Base-by-base conservation (phyloP, 202 grass and related monocot species). In the Saccharum hybrid region DNA sequence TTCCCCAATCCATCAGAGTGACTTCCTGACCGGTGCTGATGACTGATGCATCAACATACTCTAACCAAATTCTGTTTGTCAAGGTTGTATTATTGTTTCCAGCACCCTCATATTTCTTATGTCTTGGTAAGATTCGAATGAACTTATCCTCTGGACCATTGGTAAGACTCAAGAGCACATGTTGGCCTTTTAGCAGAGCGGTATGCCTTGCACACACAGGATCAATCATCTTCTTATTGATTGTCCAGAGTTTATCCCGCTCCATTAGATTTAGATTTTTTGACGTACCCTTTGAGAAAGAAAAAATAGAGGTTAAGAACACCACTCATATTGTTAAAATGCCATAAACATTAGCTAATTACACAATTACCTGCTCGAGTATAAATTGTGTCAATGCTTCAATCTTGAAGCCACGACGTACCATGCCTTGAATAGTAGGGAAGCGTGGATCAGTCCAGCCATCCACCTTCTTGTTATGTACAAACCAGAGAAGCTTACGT, bases 191-290 rank as follows among this genome's bases (percentile, higher is more conserved):
- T 36, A 91, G 72, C 40, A 97, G 87, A 30, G 95, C 90, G 14
- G 92, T 93, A 81, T 97, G 92, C 72, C 95, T 90, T 15, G 90
- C 82, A 42, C 94, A 94, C 72, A 94, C 86, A 49, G 94, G 94
- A 82, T 94, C 94, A 66, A 94, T 84, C 84, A 93, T 88, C 79
- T 91, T 97, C 66, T 97, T 94, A 87, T 94, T 97, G 66, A 94
- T 94, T 42, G 95, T 97, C 95, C 92, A 94, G 41, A 97, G 86
- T 79, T 94, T 97, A 84, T 97, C 95, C 92, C 92, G 93, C 84
- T 97, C 92, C 92, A 97, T 97, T 49, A 97, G 86, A 89, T 97
- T 97, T 13, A 97, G 82, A 84, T 94, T 97, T 77, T 97, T 94
- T 34, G 94, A 97, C 42, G 94, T 92, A 86, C 95, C 95, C 92